A percentile compares a stretch with the other conserved stretches of the same genome.
Conservation (phyloP, 192 early-diverging fungal species). For the Umbelopsis isabellina region DNA sequence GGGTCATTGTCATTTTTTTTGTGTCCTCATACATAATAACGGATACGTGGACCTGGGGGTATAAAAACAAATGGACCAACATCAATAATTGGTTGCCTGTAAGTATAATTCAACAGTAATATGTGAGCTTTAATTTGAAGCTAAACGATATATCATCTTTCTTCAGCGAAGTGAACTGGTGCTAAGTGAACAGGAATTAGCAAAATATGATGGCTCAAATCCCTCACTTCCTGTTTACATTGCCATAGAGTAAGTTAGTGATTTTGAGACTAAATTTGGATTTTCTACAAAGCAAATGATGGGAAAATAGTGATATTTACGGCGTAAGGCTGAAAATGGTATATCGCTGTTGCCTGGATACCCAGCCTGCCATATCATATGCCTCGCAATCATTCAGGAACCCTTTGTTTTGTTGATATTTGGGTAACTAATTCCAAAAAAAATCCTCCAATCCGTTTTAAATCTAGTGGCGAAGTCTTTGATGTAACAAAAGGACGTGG, state of each 20-base stretch:
- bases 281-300: not conserved
- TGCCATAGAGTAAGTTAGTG: slow-evolving; percentile 71
- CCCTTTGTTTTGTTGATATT: slow-evolving; percentile 8
- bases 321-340: not conserved
- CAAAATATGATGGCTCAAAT: slow-evolving; percentile 84
- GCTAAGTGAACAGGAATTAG: slow-evolving; percentile 80
- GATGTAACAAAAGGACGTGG: slow-evolving; percentile 80
- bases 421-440: not conserved
- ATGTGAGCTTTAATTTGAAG: too few species aligned
- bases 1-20: slow-evolving; percentile 47
- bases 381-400: not conserved
- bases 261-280: not conserved
- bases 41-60: slow-evolving; percentile 78
- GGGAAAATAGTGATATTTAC: not conserved
- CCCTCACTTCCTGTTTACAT: slow-evolving; percentile 84
- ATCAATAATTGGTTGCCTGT: slow-evolving; percentile 72
- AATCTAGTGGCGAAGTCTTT: slow-evolving; percentile 84
- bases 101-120: slow-evolving; percentile 9
- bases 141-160: not conserved
- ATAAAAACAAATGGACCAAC: slow-evolving; percentile 72
- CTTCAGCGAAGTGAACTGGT: slow-evolving; percentile 54
- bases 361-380: not conserved
- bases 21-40: slow-evolving; percentile 70
- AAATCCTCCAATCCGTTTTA: not conserved
- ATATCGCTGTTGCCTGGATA: slow-evolving; percentile 5